These are phyloP conservation scores for Penicillium parvum DNA, from an alignment of 495 filamentous ascomycete genomes.

Conservation along the genomic window DNA sequence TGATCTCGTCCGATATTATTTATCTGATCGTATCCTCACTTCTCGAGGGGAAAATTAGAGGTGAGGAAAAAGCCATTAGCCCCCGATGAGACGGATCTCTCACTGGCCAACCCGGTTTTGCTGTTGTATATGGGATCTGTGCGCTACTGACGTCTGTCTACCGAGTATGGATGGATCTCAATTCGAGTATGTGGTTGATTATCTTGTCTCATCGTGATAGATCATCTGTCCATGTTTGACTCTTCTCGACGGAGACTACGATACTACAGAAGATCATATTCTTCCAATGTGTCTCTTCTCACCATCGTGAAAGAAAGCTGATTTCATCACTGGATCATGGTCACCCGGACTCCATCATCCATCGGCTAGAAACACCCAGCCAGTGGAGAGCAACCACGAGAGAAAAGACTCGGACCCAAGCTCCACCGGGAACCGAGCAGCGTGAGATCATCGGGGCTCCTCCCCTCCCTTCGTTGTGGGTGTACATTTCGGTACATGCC, in stretches of 20 bases:
- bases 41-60: background rate
- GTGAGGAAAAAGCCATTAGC: background rate
- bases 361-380: background rate
- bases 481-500: slow-evolving; percentile 3
- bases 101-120: background rate
- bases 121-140: background rate
- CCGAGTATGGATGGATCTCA: too few species aligned
- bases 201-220: too few species aligned
- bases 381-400: slow-evolving; percentile 6
- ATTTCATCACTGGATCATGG: background rate
- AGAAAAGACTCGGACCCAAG: background rate
- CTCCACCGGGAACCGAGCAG: slow-evolving; percentile 3
- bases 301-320: background rate
- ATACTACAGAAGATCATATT: too few species aligned
- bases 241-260: too few species aligned
- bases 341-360: background rate
- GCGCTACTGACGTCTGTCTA: too few species aligned
- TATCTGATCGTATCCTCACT: background rate
- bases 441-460: slow-evolving; percentile 2
- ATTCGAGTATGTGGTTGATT: too few species aligned
- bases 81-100: too few species aligned
- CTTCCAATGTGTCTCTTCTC: too few species aligned
- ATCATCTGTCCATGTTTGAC: too few species aligned
- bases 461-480: background rate
- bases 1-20: too few species aligned